phyloP scores from a whole-genome alignment of 805 yeast species.

The Yamadazyma laniorum region DNA sequence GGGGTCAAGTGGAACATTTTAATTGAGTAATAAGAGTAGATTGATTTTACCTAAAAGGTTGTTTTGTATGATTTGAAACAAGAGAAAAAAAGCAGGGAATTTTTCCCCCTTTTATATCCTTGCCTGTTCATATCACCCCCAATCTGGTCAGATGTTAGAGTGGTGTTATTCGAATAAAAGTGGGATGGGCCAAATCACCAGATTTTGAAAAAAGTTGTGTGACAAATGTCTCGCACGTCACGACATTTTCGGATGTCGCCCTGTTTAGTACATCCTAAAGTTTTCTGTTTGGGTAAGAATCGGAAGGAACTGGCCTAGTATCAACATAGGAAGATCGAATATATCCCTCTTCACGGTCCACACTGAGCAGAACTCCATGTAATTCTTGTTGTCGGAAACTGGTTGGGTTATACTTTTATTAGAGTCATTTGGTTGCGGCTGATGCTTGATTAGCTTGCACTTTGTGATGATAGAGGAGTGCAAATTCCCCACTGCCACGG shows the following conservation, averaged over 20 bases:
- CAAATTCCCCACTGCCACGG: constrained; percentile 67
- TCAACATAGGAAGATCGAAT: constrained; percentile 80
- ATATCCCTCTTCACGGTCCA: constrained; percentile 86
- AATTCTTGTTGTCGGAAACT: constrained; percentile 19
- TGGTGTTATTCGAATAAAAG: too few species aligned
- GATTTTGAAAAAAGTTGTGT: too few species aligned
- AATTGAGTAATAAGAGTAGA: constrained; percentile 1
- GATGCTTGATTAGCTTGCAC: constrained; percentile 42
- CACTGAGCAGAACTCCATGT: constrained; percentile 67
- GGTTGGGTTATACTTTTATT: not conserved
- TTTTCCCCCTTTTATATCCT: too few species aligned
- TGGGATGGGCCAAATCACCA: too few species aligned
- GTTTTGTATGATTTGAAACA: too few species aligned
- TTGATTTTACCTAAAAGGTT: too few species aligned
- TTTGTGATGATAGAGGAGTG: constrained; percentile 52
- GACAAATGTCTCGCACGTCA: too few species aligned
- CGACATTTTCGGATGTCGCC: too few species aligned
- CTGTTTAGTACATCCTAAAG: constrained; percentile 31
- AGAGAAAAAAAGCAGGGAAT: too few species aligned
- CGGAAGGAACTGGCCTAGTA: constrained; percentile 79
- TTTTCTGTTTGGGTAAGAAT: constrained; percentile 37
- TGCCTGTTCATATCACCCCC: too few species aligned
- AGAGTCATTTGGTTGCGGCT: not conserved
- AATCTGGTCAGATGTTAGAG: too few species aligned
- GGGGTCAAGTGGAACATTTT: constrained; percentile 17